Conservation (phyloP, 768 basidiomycete species). For the Boletus reticulatus region DNA sequence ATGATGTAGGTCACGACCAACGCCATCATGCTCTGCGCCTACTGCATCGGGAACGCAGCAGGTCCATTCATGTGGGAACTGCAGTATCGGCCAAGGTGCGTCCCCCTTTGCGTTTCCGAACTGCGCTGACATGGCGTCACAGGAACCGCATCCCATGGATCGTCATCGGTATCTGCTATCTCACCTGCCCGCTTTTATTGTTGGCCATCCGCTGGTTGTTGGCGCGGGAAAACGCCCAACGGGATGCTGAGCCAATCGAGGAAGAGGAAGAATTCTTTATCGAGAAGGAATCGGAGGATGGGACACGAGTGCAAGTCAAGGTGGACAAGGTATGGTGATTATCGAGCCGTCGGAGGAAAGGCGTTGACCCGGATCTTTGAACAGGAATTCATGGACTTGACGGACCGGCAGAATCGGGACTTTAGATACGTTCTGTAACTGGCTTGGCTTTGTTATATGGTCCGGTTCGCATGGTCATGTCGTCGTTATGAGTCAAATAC, state of each 20-base stretch:
- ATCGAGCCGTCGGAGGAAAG: background rate
- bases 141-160: conserved; percentile 78
- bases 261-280: conserved; percentile 64
- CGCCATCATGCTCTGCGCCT: conserved; percentile 71
- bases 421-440: conserved; percentile 66
- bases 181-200: conserved; percentile 46
- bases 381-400: conserved; percentile 71
- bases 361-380: background rate
- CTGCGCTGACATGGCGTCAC: background rate
- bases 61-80: conserved; percentile 81
- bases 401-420: conserved; percentile 68
- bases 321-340: conserved; percentile 57
- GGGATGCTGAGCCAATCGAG: conserved; percentile 58
- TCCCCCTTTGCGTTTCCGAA: background rate
- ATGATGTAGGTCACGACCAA: conserved; percentile 38
- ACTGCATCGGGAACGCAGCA: conserved; percentile 63
- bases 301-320: conserved; percentile 50
- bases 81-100: conserved; percentile 62
- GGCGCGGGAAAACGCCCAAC: conserved; percentile 56
- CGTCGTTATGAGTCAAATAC: too few species aligned
- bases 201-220: conserved; percentile 54
- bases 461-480: too few species aligned
- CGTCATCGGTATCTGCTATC: conserved; percentile 67
- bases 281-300: conserved; percentile 49
- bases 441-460: background rate